These are phyloP conservation scores for Myriosclerotinia curreyana DNA, from an alignment of 2,329 filamentous ascomycete species.

Conservation along the genomic window DNA sequence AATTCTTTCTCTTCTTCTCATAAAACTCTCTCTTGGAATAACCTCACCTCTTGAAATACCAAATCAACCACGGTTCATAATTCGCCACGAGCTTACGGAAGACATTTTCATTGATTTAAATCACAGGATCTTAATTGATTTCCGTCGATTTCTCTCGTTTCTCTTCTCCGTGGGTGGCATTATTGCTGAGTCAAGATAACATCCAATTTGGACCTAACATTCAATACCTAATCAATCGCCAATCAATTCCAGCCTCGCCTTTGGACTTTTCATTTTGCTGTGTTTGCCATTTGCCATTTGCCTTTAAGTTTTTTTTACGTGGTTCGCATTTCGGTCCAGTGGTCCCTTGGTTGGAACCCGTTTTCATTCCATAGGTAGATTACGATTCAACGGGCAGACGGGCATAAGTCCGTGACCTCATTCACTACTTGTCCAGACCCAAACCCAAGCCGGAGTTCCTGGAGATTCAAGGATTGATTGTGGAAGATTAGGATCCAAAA, in stretches of 20 bases:
- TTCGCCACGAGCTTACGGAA: conserved; percentile 19
- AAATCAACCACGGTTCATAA: not conserved
- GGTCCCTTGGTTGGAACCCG: conserved; percentile 16
- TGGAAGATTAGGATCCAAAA: too few relatives aligned
- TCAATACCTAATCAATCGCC: too few relatives aligned
- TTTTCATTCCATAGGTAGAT: not conserved
- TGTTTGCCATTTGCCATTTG: not conserved
- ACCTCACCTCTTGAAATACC: too few relatives aligned
- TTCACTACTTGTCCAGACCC: not conserved
- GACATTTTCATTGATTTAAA: not conserved
- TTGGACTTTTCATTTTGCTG: not conserved
- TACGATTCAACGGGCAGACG: not conserved
- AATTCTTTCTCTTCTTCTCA: not conserved
- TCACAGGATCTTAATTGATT: not conserved
- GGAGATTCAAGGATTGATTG: too few relatives aligned
- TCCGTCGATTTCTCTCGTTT: conserved; percentile 1
- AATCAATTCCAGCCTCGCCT: conserved; percentile 4
- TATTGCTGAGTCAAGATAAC: conserved; percentile 20
- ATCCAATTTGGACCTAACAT: not conserved
- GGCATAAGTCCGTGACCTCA: conserved; percentile 22
- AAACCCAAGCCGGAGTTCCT: too few relatives aligned
- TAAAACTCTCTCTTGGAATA: too few relatives aligned
- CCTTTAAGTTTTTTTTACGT: not conserved
- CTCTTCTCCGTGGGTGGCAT: too few relatives aligned
- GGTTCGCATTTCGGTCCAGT: conserved; percentile 15